phyloP scores from a whole-genome alignment of 2,329 filamentous ascomycete genomes.

The Diaporthe sp. region DNA sequence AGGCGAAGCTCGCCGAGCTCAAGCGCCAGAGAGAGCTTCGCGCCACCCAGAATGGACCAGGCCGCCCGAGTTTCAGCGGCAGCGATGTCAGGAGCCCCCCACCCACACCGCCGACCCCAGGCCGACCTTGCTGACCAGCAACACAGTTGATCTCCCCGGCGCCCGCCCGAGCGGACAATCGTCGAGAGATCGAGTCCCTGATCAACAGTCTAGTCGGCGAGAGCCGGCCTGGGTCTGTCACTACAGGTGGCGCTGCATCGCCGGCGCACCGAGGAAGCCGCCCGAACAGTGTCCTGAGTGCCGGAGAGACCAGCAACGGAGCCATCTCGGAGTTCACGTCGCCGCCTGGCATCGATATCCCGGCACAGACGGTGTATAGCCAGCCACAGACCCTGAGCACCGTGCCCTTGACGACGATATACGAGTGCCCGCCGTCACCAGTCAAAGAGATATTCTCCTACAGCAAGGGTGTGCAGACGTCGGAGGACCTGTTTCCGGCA shows the following conservation, averaged over 20 bases:
- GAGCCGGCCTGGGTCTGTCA: conserved; percentile 78
- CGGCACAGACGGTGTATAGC: conserved; percentile 49
- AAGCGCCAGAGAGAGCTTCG: conserved; percentile 92
- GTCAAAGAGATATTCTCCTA: conserved; percentile 92
- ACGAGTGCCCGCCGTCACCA: conserved; percentile 83
- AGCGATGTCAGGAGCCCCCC: conserved; percentile 74
- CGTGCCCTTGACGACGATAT: conserved; percentile 80
- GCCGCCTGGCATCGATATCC: conserved; percentile 58
- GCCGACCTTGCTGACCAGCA: conserved; percentile 37
- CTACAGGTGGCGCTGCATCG: conserved; percentile 74
- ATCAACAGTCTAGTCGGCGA: conserved; percentile 88
- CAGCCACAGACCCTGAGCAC: conserved; percentile 80
- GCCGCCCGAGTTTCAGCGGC: conserved; percentile 76
- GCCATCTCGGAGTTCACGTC: conserved; percentile 71
- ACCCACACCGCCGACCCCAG: conserved; percentile 36
- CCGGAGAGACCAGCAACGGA: conserved; percentile 83
- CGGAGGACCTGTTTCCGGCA: conserved; percentile 77
- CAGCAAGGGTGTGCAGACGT: conserved; percentile 96
- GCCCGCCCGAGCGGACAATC: conserved; percentile 76
- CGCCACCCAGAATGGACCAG: conserved; percentile 79
- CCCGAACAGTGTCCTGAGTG: conserved; percentile 88
- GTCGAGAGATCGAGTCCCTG: conserved; percentile 85
- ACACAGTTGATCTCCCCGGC: conserved; percentile 76
- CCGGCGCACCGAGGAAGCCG: conserved; percentile 79
- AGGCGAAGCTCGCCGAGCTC: conserved; percentile 95